phyloP scores from a whole-genome alignment of 805 yeast species.

The Metschnikowia bowlesiae region DNA sequence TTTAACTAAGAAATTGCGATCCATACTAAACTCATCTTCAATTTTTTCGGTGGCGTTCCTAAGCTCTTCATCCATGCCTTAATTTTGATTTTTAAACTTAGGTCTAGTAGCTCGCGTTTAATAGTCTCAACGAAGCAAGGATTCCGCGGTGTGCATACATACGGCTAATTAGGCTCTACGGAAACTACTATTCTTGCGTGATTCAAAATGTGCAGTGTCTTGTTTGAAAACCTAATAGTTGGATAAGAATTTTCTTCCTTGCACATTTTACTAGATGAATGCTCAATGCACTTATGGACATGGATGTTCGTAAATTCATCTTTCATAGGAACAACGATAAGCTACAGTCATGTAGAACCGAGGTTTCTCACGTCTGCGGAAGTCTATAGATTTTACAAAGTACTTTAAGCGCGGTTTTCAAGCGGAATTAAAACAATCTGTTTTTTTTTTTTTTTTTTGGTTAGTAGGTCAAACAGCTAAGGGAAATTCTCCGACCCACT shows the following conservation, averaged over 20 bases:
- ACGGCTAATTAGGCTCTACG: background rate
- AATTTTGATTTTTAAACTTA: background rate
- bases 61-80: constrained; percentile 16
- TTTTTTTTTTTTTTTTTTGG: background rate
- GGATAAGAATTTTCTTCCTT: no score
- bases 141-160: constrained; percentile 4
- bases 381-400: background rate
- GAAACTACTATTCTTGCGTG: background rate
- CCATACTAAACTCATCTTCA: constrained; percentile 38
- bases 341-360: background rate
- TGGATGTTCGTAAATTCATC: no score
- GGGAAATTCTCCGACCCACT: constrained; percentile 91
- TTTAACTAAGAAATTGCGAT: constrained; percentile 37
- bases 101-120: background rate
- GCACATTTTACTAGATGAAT: no score
- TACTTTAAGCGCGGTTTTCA: background rate
- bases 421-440: background rate
- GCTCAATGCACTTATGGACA: no score
- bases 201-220: background rate
- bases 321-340: background rate
- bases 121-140: background rate
- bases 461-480: constrained; percentile 31
- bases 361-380: no score
- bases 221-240: no score
- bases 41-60: constrained; percentile 31